These are phyloP conservation scores for Hysterangium stoloniferum DNA, from an alignment of 768 basidiomycete genomes.

Conservation along the genomic window DNA sequence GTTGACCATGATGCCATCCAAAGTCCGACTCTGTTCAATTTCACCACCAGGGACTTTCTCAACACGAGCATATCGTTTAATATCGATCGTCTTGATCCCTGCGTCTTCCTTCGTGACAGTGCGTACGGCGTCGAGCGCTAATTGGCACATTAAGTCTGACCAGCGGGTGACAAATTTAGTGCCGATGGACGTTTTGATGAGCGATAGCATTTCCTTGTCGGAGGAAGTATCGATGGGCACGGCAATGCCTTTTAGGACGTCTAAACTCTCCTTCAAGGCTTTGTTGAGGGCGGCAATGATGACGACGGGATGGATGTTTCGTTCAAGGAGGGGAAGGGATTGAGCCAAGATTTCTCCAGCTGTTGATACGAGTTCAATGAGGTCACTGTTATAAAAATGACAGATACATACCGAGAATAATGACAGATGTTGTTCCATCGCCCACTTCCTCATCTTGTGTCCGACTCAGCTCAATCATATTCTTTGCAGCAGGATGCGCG, in stretches of 20 bases:
- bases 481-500: slow-evolving; percentile 97
- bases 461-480: slow-evolving; percentile 97
- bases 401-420: slow-evolving; percentile 74
- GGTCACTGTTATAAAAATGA: neutral
- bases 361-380: slow-evolving; percentile 23
- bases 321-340: slow-evolving; percentile 85
- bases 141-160: slow-evolving; percentile 95
- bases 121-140: slow-evolving; percentile 88
- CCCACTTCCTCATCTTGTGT: slow-evolving; percentile 99
- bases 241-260: slow-evolving; percentile 82
- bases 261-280: slow-evolving; percentile 85
- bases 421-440: slow-evolving; percentile 96
- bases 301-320: slow-evolving; percentile 97
- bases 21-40: slow-evolving; percentile 84
- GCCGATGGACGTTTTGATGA: slow-evolving; percentile 98
- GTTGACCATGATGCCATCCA: slow-evolving; percentile 93
- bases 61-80: slow-evolving; percentile 95
- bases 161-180: slow-evolving; percentile 96
- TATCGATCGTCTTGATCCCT: slow-evolving; percentile 84
- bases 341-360: slow-evolving; percentile 98
- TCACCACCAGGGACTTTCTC: slow-evolving; percentile 98
- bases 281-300: slow-evolving; percentile 98
- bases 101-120: slow-evolving; percentile 75
- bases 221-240: slow-evolving; percentile 80
- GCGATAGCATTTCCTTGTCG: slow-evolving; percentile 87